phyloP scores from a whole-genome alignment of 345 rosid species.

The Stellera chamaejasme region DNA sequence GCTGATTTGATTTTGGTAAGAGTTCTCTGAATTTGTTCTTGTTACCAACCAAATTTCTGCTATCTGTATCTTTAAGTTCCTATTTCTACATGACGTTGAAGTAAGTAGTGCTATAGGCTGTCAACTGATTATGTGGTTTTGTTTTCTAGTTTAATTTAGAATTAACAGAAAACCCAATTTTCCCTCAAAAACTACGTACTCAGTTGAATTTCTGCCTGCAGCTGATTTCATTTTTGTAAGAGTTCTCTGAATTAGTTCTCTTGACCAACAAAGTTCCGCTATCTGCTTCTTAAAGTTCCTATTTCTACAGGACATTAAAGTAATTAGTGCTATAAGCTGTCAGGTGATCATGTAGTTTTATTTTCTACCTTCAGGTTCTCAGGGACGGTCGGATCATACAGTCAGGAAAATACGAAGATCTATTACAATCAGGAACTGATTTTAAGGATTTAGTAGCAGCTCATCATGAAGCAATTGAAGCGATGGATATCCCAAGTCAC shows the following conservation, averaged over 20 bases:
- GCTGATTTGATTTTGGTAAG: slow-evolving; percentile 96
- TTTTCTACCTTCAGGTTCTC: slow-evolving; percentile 58
- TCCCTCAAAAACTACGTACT: slow-evolving; percentile 42
- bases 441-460: slow-evolving; percentile 90
- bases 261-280: neutral
- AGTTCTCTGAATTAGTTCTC: slow-evolving; percentile 18
- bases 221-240: slow-evolving; percentile 95
- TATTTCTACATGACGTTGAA: neutral
- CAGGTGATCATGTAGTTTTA: too few relatives aligned
- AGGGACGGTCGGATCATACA: slow-evolving; percentile 92
- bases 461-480: slow-evolving; percentile 96
- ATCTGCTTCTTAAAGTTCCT: slow-evolving; percentile 4
- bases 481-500: slow-evolving; percentile 84
- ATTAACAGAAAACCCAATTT: too few relatives aligned
- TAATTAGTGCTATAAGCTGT: neutral
- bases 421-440: slow-evolving; percentile 96
- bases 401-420: slow-evolving; percentile 96
- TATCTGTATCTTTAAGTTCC: slow-evolving; percentile 4
- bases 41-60: neutral
- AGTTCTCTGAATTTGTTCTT: slow-evolving; percentile 18
- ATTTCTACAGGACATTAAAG: neutral
- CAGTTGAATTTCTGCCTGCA: slow-evolving; percentile 93
- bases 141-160: neutral
- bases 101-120: neutral
- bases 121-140: too few relatives aligned